Percentiles rank a stretch among this genome's conserved stretches.
These are phyloP conservation scores for Calocera viscosa DNA, from an alignment of 768 basidiomycete species.

Conservation along the genomic window DNA sequence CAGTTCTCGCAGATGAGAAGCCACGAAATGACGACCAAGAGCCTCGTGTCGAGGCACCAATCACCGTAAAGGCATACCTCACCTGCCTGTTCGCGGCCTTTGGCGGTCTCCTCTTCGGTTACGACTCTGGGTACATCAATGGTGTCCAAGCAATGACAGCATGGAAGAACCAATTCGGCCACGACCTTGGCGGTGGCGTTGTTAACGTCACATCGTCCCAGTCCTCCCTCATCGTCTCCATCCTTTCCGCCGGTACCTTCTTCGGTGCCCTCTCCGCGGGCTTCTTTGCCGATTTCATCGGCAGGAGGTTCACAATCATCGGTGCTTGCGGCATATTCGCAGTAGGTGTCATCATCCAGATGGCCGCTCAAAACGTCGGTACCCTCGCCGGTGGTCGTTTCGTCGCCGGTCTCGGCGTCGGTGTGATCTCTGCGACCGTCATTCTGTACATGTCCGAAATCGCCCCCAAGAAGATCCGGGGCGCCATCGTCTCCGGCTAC, in stretches of 20 bases:
- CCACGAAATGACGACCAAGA: not conserved
- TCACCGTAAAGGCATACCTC: slow-evolving; percentile 1
- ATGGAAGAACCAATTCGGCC: slow-evolving; percentile 16
- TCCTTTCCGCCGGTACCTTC: slow-evolving; percentile 32
- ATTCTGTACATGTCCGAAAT: slow-evolving; percentile 25
- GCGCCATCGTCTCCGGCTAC: slow-evolving; percentile 30
- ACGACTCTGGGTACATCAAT: slow-evolving; percentile 26
- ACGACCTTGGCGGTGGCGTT: slow-evolving; percentile 14
- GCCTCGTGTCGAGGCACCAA: not conserved
- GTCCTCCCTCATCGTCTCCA: slow-evolving; percentile 29
- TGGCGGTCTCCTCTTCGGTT: slow-evolving; percentile 17
- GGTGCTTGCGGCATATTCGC: slow-evolving; percentile 14
- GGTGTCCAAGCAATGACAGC: slow-evolving; percentile 19
- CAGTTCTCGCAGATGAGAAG: not conserved
- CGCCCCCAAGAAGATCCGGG: slow-evolving; percentile 28
- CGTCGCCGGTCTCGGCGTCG: slow-evolving; percentile 24
- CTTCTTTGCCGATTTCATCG: slow-evolving; percentile 13
- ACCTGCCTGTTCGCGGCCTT: slow-evolving; percentile 3
- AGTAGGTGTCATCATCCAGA: slow-evolving; percentile 20
- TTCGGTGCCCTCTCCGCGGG: slow-evolving; percentile 20
- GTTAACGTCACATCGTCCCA: slow-evolving; percentile 20
- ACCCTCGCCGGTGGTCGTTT: slow-evolving; percentile 22
- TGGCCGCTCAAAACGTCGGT: slow-evolving; percentile 11
- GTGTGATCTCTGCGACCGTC: slow-evolving; percentile 22
- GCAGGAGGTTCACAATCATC: slow-evolving; percentile 16